Percentiles rank a stretch among this genome's conserved stretches.
phyloP scores from a whole-genome alignment of 2,329 filamentous ascomycete genomes.

The Aspergillus quadricinctus region DNA sequence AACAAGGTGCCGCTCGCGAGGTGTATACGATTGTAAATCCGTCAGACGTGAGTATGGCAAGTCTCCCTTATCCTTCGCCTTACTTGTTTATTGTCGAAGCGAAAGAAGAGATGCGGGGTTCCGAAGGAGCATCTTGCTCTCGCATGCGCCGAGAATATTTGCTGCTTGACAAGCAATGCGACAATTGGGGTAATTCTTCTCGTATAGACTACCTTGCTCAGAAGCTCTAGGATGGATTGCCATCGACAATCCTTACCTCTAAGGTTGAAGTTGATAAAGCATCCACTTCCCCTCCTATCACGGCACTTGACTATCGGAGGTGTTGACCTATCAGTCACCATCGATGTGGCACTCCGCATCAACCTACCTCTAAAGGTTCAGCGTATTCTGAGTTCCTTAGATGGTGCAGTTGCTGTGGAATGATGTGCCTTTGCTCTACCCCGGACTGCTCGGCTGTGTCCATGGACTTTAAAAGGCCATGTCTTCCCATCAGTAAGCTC shows the following conservation, averaged over 20 bases:
- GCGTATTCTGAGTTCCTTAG: neutral
- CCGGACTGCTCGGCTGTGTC: neutral
- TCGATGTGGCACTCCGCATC: neutral
- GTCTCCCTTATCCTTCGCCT: neutral
- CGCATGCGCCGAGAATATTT: neutral
- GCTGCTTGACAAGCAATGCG: neutral
- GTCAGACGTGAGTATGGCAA: neutral
- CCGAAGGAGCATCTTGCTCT: neutral
- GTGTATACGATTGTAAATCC: neutral
- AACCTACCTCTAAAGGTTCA: conserved; percentile 1
- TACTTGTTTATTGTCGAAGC: neutral
- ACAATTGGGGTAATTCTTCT: neutral
- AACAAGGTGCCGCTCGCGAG: neutral
- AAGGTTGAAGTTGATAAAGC: neutral
- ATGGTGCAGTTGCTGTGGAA: too few relatives aligned
- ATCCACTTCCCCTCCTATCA: neutral
- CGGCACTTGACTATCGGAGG: neutral
- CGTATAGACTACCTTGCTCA: neutral
- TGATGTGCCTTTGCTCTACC: neutral
- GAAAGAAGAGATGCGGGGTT: neutral
- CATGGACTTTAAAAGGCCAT: neutral
- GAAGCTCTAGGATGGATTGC: neutral
- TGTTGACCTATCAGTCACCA: neutral
- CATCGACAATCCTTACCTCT: neutral
- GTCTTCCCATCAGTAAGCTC: neutral